Conservation (phyloP, 2,329 filamentous ascomycete genomes). For the Penicillium sclerotiorum region DNA sequence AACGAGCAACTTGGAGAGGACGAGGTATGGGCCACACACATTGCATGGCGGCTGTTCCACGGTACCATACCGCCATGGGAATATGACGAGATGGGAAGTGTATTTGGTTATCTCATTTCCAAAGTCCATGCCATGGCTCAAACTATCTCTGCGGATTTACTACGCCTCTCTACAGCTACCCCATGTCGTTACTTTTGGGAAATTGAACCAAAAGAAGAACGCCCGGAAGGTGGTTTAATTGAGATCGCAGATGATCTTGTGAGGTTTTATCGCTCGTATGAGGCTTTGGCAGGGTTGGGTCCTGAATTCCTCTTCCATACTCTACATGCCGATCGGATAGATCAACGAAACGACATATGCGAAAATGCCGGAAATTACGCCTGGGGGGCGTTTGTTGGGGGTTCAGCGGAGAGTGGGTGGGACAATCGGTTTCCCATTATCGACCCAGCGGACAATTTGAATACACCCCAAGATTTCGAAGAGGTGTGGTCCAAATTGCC, state of each 20-base stretch:
- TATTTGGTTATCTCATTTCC: conserved; percentile 11
- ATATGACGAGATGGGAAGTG: conserved; percentile 20
- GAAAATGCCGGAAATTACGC: background rate
- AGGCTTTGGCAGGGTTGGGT: background rate
- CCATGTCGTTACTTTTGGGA: background rate
- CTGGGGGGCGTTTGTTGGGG: background rate
- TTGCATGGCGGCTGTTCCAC: conserved; percentile 19
- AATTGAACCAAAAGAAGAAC: conserved; percentile 8
- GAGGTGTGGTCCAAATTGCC: background rate
- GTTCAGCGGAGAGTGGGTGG: background rate
- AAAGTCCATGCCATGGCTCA: background rate
- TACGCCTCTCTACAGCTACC: background rate
- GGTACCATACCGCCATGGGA: conserved; percentile 26
- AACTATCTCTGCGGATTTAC: conserved; percentile 10
- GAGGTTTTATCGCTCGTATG: background rate
- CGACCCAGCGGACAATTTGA: background rate
- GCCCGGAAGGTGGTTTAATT: background rate
- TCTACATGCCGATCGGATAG: conserved; percentile 1
- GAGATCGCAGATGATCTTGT: background rate
- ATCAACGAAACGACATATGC: conserved; percentile 1
- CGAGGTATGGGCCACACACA: background rate
- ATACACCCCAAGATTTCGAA: background rate
- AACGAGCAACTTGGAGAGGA: background rate
- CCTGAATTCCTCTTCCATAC: conserved; percentile 5
- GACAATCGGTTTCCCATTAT: background rate